Conservation (phyloP, 495 filamentous ascomycete genomes). For the Penicillium parvum region DNA sequence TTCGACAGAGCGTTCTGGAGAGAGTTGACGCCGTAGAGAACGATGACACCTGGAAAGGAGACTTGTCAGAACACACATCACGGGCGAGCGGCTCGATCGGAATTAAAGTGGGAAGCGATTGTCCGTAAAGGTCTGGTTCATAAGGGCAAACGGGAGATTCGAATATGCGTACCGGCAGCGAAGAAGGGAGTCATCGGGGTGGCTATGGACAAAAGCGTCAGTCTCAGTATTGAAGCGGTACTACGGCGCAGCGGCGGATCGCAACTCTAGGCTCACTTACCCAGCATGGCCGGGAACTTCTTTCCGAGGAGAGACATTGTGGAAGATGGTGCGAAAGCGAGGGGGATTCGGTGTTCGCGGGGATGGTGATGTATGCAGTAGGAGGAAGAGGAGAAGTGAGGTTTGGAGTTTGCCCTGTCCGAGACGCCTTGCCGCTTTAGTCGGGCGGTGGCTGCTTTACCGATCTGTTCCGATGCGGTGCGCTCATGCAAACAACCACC, state of each 20-base stretch:
- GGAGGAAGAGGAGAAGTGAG: slow-evolving; percentile 34
- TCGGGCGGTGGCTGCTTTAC: slow-evolving; percentile 20
- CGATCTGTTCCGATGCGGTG: slow-evolving; percentile 24
- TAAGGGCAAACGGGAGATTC: background rate
- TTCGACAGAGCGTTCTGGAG: slow-evolving; percentile 62
- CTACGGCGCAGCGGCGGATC: background rate
- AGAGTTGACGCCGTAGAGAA: slow-evolving; percentile 85
- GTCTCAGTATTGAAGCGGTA: slow-evolving; percentile 11
- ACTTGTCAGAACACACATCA: slow-evolving; percentile 29
- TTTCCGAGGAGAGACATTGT: slow-evolving; percentile 81
- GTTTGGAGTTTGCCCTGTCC: slow-evolving; percentile 39
- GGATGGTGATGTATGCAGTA: slow-evolving; percentile 28
- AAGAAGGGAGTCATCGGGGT: slow-evolving; percentile 88
- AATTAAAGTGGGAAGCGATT: background rate
- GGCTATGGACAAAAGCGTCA: slow-evolving; percentile 53
- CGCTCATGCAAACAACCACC: slow-evolving; percentile 31
- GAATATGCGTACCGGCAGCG: slow-evolving; percentile 71
- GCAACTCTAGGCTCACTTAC: slow-evolving; percentile 54
- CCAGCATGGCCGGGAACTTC: slow-evolving; percentile 84
- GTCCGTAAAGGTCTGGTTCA: background rate
- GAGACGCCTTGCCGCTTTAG: slow-evolving; percentile 32
- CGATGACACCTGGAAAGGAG: slow-evolving; percentile 59
- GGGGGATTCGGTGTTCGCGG: slow-evolving; percentile 30
- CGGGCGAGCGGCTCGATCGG: slow-evolving; percentile 2
- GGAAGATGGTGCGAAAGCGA: slow-evolving; percentile 33